phyloP scores from a whole-genome alignment of 2,329 filamentous ascomycete genomes.

The Colletotrichum cereale region DNA sequence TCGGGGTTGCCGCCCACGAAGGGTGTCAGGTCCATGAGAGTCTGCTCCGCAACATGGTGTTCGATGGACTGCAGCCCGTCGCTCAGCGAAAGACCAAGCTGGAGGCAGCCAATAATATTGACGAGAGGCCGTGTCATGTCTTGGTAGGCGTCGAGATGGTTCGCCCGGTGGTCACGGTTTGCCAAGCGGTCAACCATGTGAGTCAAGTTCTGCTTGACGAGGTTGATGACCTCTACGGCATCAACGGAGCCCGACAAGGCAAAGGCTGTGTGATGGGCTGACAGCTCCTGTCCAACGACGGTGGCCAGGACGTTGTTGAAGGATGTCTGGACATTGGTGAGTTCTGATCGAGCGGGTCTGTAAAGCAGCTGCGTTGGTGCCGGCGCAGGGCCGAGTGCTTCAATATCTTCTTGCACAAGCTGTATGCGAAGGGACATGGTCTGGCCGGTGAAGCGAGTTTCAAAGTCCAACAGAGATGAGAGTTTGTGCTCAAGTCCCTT shows the following conservation, averaged over 20 bases:
- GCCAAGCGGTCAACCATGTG: constrained; percentile 79
- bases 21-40: constrained; percentile 62
- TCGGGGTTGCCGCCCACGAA: constrained; percentile 63
- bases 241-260: constrained; percentile 47
- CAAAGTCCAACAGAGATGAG: constrained; percentile 73
- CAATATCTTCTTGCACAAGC: constrained; percentile 72
- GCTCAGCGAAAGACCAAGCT: constrained; percentile 78
- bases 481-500: constrained; percentile 68
- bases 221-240: constrained; percentile 59
- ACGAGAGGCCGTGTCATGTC: constrained; percentile 85
- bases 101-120: constrained; percentile 83
- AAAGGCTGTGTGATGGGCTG: constrained; percentile 52
- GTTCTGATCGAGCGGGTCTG: constrained; percentile 75
- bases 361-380: constrained; percentile 75
- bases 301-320: constrained; percentile 81
- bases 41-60: constrained; percentile 1
- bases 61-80: constrained; percentile 51
- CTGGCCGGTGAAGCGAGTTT: constrained; percentile 76
- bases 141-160: constrained; percentile 82
- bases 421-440: constrained; percentile 74
- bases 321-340: constrained; percentile 82
- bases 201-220: constrained; percentile 69
- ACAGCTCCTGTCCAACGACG: constrained; percentile 64
- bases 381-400: constrained; percentile 74
- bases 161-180: constrained; percentile 73